Percentiles rank a stretch among this genome's conserved stretches.
Conservation (phyloP, 768 basidiomycete genomes). For the Trichaptum fuscoviolaceum region DNA sequence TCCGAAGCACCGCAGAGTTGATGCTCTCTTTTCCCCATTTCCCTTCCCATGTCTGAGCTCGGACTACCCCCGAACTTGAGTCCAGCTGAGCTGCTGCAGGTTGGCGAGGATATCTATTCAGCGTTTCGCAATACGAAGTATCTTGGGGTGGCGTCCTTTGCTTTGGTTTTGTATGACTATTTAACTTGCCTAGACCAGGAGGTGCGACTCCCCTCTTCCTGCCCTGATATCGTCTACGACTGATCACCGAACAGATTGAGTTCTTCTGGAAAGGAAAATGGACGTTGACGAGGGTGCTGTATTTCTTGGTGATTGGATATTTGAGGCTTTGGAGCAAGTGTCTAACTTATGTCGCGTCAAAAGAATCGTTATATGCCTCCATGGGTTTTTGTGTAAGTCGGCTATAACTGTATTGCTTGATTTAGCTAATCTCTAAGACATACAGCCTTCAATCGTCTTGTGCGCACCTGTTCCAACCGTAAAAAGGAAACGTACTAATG, state of each 20-base stretch:
- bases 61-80: not conserved
- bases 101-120: not conserved
- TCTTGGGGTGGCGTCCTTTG: not conserved
- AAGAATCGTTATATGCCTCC: slow-evolving; percentile 3
- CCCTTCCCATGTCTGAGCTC: not conserved
- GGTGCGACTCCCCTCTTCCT: not conserved
- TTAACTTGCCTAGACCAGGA: not conserved
- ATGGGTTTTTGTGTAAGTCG: slow-evolving; percentile 1
- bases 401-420: not conserved
- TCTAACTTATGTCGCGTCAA: not conserved
- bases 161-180: not conserved
- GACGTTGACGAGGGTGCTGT: not conserved
- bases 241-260: not conserved
- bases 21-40: not conserved
- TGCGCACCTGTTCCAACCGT: not conserved
- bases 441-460: not conserved
- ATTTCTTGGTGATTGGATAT: slow-evolving; percentile 1
- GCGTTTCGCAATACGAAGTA: not conserved
- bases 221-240: not conserved
- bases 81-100: not conserved
- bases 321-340: not conserved
- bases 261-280: not conserved
- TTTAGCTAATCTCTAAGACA: not conserved
- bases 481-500: not conserved
- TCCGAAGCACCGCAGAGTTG: not conserved